These are phyloP conservation scores for Chloroidium sp. DNA, from an alignment of 163 green algal genomes.

Conservation along the genomic window DNA sequence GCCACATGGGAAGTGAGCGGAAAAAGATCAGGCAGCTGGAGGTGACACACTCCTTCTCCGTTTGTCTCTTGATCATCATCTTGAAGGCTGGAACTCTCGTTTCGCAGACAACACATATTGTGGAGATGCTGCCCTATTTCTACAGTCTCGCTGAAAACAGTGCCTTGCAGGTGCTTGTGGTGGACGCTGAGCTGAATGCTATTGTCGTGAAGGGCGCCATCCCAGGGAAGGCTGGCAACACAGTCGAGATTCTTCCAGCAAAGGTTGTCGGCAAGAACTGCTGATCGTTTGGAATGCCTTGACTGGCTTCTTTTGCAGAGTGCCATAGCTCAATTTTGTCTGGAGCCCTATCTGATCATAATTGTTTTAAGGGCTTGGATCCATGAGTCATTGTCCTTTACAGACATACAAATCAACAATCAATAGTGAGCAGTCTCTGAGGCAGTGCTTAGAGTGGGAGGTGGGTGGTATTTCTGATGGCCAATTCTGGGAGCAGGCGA, in stretches of 20 bases:
- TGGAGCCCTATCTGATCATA: too few species aligned
- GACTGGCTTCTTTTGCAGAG: too few species aligned
- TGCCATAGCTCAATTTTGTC: too few species aligned
- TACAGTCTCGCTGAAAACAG: neutral
- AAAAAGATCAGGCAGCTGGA: constrained; percentile 62
- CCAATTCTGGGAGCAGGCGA: too few species aligned
- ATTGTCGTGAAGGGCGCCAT: constrained; percentile 90
- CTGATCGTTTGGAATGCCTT: neutral
- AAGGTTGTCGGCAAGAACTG: constrained; percentile 61
- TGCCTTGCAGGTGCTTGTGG: constrained; percentile 63
- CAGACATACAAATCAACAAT: too few species aligned
- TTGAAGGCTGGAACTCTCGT: neutral
- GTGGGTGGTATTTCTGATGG: too few species aligned
- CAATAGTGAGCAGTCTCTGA: too few species aligned
- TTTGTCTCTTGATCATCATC: too few species aligned
- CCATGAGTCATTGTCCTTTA: too few species aligned
- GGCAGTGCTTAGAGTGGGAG: too few species aligned
- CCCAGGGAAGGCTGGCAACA: constrained; percentile 89
- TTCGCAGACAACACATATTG: neutral
- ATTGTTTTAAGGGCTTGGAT: too few species aligned
- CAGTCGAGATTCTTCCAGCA: constrained; percentile 82
- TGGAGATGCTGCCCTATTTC: too few species aligned
- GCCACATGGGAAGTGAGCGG: constrained; percentile 78
- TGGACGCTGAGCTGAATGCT: constrained; percentile 75
- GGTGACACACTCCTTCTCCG: constrained; percentile 7